Evolutionary conservation across 2,329 filamentous ascomycete genomes (phyloP).

Genomic region (Calonectria crousiana): DNA sequence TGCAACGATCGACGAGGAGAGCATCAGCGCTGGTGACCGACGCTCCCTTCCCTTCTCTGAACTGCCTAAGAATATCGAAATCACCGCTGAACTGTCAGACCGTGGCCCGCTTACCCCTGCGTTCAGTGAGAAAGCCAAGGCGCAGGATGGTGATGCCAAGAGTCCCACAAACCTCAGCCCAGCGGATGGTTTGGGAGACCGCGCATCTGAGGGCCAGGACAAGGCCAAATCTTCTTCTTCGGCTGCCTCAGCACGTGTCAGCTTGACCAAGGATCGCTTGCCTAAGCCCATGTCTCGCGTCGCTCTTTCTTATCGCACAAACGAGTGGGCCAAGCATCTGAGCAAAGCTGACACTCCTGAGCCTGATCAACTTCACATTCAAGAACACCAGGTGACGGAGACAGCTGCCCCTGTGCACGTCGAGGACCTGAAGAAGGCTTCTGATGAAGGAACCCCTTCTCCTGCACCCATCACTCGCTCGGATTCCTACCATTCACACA

Average conservation of each 20-base stretch:
- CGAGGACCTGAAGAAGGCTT: conserved; percentile 74
- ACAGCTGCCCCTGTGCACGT: conserved; percentile 72
- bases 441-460: conserved; percentile 60
- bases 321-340: conserved; percentile 96
- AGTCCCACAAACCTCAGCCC: conserved; percentile 18
- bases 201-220: conserved; percentile 41
- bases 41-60: conserved; percentile 44
- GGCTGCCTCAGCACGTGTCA: conserved; percentile 57
- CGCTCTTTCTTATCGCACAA: conserved; percentile 86
- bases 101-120: conserved; percentile 28
- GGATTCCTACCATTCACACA: conserved; percentile 44
- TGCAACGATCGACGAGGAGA: conserved; percentile 69
- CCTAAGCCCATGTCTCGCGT: conserved; percentile 81
- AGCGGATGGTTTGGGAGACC: conserved; percentile 19
- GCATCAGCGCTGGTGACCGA: conserved; percentile 55
- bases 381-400: conserved; percentile 58
- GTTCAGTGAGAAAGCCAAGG: conserved; percentile 23
- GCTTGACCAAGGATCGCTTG: conserved; percentile 71
- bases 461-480: conserved; percentile 43
- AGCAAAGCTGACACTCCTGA: conserved; percentile 80
- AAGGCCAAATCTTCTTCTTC: conserved; percentile 57
- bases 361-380: conserved; percentile 68
- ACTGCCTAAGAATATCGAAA: conserved; percentile 49
- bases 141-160: conserved; percentile 17
- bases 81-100: conserved; percentile 53